Conservation (phyloP, 352 stramenopile genomes). For the Globisporangium ultimum region DNA sequence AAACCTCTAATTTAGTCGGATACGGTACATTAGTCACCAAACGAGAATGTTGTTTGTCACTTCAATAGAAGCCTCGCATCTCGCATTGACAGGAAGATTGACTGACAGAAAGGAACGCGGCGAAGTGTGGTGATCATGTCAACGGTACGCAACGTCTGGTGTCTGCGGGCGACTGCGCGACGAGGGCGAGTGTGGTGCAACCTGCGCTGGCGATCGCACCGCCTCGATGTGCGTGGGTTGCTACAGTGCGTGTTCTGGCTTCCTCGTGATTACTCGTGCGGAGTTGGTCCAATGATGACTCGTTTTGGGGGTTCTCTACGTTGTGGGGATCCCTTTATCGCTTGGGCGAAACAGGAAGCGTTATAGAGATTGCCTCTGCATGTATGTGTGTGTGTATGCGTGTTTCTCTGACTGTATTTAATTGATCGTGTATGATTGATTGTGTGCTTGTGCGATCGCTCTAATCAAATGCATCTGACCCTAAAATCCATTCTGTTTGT, state of each 20-base stretch:
- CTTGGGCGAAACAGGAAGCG: too few relatives aligned
- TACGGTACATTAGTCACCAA: too few relatives aligned
- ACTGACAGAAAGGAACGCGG: neutral
- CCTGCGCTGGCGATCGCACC: too few relatives aligned
- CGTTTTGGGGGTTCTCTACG: neutral
- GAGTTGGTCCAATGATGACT: neutral
- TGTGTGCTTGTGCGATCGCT: neutral
- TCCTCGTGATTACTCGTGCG: neutral
- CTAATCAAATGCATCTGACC: neutral
- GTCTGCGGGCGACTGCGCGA: too few relatives aligned
- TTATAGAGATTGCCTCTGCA: neutral
- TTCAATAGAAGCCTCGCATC: neutral
- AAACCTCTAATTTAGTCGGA: too few relatives aligned
- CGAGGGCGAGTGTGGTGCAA: too few relatives aligned
- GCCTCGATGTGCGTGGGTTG: too few relatives aligned
- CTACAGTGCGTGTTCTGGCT: neutral
- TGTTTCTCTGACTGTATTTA: neutral
- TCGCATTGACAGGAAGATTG: neutral
- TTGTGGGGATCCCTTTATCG: too few relatives aligned
- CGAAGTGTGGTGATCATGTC: slow-evolving; percentile 18
- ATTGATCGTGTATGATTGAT: neutral
- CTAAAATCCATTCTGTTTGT: neutral
- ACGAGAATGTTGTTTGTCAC: neutral
- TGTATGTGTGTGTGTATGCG: neutral
- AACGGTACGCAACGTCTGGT: slow-evolving; percentile 13